Percentiles rank a stretch among this genome's conserved stretches.
Evolutionary conservation across 768 basidiomycete species (phyloP).

Genomic region (Amanita rubescens): DNA sequence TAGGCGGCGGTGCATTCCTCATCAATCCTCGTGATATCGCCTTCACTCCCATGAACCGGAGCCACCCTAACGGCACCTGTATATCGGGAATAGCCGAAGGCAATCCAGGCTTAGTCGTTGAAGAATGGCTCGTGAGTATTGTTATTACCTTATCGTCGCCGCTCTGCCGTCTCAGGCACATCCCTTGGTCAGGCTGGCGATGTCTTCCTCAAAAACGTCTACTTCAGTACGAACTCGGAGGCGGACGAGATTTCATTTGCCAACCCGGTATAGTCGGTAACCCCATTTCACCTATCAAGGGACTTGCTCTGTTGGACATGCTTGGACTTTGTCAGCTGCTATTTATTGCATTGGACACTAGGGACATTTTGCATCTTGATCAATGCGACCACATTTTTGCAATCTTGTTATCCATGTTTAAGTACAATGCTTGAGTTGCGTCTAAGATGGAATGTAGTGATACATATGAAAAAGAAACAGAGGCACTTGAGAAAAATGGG

Average conservation of each 20-base stretch:
- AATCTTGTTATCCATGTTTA: conserved; percentile 2
- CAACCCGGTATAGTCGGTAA: conserved; percentile 11
- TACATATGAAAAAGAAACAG: conserved; percentile 8
- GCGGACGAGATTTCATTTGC: conserved; percentile 28
- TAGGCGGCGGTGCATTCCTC: conserved; percentile 51
- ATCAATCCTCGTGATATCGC: conserved; percentile 54
- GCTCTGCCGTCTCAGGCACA: not conserved
- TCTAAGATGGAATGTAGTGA: conserved; percentile 8
- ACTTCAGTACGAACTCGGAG: conserved; percentile 30
- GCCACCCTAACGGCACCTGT: conserved; percentile 46
- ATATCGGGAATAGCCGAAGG: conserved; percentile 54
- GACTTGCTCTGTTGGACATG: not conserved
- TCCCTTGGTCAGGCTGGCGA: conserved; percentile 24
- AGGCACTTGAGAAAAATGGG: conserved; percentile 1
- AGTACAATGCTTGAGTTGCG: conserved; percentile 7
- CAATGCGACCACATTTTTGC: not conserved
- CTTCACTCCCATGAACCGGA: conserved; percentile 41
- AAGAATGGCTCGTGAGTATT: conserved; percentile 57
- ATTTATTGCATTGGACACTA: not conserved
- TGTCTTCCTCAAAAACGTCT: conserved; percentile 36
- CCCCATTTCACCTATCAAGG: not conserved
- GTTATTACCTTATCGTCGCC: not conserved
- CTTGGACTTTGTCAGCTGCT: conserved; percentile 4
- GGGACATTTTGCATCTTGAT: not conserved
- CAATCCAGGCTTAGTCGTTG: conserved; percentile 34